Evolutionary conservation across 2,329 filamentous ascomycete species (phyloP), one percentile per base, ranked within the genome.

Genomic region (Colletotrichum plurivorum): DNA sequence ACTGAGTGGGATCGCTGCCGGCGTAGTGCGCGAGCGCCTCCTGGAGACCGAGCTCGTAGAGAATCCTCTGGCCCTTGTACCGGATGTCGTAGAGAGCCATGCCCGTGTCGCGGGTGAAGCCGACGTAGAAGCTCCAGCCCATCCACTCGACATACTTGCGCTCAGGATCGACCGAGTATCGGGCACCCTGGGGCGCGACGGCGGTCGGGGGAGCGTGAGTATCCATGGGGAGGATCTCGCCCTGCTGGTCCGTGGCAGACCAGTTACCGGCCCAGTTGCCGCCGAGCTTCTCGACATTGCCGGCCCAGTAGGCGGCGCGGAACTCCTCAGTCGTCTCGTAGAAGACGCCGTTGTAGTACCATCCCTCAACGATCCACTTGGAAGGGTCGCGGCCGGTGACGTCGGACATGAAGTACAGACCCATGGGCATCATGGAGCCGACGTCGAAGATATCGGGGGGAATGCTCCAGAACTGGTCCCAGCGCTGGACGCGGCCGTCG

Each of bases 21-120:
- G 83, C 90, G 71, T 93, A 93, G 0, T 90, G 90, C 0, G 92
- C 89, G 20, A 88, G 75, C 0, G 87, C 86, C 75, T 89, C 87
- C 73, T 89, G 84, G 0, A 89, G 76, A 3, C 83, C 83, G 1
- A 90, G 78, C 72, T 89, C 87, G 65, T 89, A 89, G 12, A 89
- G 77, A 7, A 90, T 75, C 7, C 85, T 79, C 67, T 87, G 80
- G n/a, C 84, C 85, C 72, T 87, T 86, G 79, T 84, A 88, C 18
- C 79, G 77, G 52, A 90, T 83, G 67, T 89, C 82, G 72, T 84
- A 84, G 0, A 89, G 76, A 0, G 80, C 72, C 51, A 89, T 77
- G 0, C 86, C 87, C 0, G 80, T 80, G 65, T 87, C 85, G 9
- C 81, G 78, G 1, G 78, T 81, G 57, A 86, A 85, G 3, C 79